Evolutionary conservation across 176 grass and related monocot genomes (phyloP).

Genomic region (Aegilops sharonensis): DNA sequence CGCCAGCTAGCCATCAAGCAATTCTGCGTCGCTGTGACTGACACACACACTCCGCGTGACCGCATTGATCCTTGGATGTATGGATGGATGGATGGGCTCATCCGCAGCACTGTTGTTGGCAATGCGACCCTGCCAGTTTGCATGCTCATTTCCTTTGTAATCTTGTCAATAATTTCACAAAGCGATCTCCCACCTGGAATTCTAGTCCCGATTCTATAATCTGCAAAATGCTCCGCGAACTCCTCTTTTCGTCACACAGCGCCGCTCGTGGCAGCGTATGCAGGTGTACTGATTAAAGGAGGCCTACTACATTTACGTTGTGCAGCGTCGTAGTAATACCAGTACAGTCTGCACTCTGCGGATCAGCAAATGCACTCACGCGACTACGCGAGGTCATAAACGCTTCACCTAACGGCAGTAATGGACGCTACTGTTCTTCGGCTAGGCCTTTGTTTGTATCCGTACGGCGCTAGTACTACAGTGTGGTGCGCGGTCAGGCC

Average conservation of each 20-base stretch:
- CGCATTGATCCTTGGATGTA: not conserved
- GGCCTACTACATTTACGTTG: not conserved
- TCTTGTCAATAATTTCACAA: not conserved
- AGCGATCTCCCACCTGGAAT: not conserved
- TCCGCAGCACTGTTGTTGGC: not conserved
- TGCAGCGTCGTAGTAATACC: not conserved
- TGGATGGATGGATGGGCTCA: too few species aligned
- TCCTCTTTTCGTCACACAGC: not conserved
- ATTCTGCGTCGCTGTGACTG: not conserved
- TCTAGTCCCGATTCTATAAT: not conserved
- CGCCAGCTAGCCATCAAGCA: not conserved
- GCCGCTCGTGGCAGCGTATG: not conserved
- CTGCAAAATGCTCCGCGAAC: not conserved
- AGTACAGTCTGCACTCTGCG: not conserved
- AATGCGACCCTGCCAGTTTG: not conserved
- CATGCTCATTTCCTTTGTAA: conserved; percentile 1
- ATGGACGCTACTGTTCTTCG: not conserved
- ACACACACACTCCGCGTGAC: not conserved
- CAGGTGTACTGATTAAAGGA: not conserved
- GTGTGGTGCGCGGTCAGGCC: not conserved
- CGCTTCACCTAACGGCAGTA: not conserved
- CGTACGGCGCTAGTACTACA: not conserved
- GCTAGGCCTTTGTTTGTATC: not conserved
- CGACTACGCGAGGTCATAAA: not conserved
- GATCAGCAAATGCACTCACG: not conserved